A percentile compares a stretch with the other conserved stretches of the same genome.
Evolutionary conservation across 2,329 filamentous ascomycete species (phyloP).

Genomic region (Penicillium sp.): DNA sequence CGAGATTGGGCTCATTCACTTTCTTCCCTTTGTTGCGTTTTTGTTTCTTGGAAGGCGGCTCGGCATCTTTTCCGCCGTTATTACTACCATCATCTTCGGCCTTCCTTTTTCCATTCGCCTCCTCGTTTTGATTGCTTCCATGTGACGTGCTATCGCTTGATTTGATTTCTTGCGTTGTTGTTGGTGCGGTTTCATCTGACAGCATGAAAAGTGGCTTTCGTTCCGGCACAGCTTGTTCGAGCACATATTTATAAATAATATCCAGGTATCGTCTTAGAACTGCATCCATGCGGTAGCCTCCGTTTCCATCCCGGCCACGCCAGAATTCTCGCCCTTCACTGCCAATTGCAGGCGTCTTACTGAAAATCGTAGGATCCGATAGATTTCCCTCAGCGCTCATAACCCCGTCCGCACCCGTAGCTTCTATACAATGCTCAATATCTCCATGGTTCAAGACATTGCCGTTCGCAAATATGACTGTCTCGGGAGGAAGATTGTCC

Average conservation of each 20-base stretch:
- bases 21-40: slow-evolving; percentile 43
- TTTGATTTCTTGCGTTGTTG: slow-evolving; percentile 16
- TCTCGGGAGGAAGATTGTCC: slow-evolving; percentile 77
- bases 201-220: slow-evolving; percentile 72
- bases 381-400: slow-evolving; percentile 97
- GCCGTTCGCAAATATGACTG: slow-evolving; percentile 94
- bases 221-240: slow-evolving; percentile 60
- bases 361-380: slow-evolving; percentile 85
- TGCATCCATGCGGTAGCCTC: slow-evolving; percentile 85
- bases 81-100: slow-evolving; percentile 18
- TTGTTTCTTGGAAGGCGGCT: slow-evolving; percentile 49
- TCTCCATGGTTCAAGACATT: slow-evolving; percentile 83
- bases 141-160: neutral
- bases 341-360: slow-evolving; percentile 59
- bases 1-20: slow-evolving; percentile 62
- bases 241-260: slow-evolving; percentile 75
- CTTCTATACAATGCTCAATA: slow-evolving; percentile 70
- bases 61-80: slow-evolving; percentile 34
- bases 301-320: slow-evolving; percentile 71
- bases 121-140: slow-evolving; percentile 18
- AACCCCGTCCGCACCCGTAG: slow-evolving; percentile 83
- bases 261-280: slow-evolving; percentile 84
- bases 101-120: slow-evolving; percentile 4
- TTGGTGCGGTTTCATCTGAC: slow-evolving; percentile 35
- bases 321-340: slow-evolving; percentile 78